phyloP scores from a whole-genome alignment of 768 basidiomycete species.

The Boletus pseudopeckii region DNA sequence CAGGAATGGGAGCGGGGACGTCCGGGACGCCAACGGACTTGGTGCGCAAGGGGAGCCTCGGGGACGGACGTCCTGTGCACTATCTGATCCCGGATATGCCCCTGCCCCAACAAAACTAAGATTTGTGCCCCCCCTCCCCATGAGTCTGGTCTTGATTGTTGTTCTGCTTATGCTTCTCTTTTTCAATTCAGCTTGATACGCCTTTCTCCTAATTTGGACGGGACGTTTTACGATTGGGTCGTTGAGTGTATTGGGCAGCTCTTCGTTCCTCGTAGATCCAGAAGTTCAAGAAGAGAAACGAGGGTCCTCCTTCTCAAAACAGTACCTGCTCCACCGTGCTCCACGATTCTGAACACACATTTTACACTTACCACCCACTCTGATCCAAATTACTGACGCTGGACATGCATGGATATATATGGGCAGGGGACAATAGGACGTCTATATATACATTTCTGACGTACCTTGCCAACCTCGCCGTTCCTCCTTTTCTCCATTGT shows the following conservation, averaged over 20 bases:
- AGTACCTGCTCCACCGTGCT: neutral
- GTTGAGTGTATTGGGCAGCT: neutral
- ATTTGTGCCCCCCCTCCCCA: neutral
- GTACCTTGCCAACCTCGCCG: constrained; percentile 7
- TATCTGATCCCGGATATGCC: constrained; percentile 63
- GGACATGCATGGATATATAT: neutral
- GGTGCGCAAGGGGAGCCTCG: constrained; percentile 44
- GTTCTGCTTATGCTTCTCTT: neutral
- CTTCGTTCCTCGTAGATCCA: constrained; percentile 4
- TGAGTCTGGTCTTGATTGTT: neutral
- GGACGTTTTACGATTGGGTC: neutral
- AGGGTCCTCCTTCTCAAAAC: neutral
- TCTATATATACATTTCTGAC: too few relatives aligned
- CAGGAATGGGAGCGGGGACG: constrained; percentile 10
- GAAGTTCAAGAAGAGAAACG: neutral
- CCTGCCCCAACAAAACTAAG: constrained; percentile 28
- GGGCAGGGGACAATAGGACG: too few relatives aligned
- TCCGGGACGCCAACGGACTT: constrained; percentile 22
- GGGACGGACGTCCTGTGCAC: constrained; percentile 45
- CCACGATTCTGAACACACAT: too few relatives aligned
- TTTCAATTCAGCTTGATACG: constrained; percentile 6
- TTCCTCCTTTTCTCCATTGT: neutral
- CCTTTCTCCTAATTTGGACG: neutral
- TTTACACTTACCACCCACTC: neutral
- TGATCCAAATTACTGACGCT: constrained; percentile 5